A percentile compares a stretch with the other conserved stretches of the same genome.
phyloP scores from a whole-genome alignment of 2,329 filamentous ascomycete species.

The Cercospora sesami region DNA sequence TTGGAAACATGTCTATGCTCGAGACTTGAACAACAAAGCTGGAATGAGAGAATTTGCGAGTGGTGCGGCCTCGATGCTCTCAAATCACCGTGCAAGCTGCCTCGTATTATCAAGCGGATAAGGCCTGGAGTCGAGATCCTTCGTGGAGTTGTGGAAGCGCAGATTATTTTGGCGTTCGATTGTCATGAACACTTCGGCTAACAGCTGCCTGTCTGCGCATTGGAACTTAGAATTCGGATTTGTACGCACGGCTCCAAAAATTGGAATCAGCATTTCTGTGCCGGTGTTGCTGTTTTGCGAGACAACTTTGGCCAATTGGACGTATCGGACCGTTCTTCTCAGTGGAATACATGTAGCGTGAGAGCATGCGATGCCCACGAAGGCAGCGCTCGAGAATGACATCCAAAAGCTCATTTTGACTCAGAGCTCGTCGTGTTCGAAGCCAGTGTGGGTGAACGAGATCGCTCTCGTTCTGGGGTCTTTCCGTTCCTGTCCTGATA shows the following conservation, averaged over 20 bases:
- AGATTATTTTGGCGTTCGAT: neutral
- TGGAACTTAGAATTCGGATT: too few species aligned
- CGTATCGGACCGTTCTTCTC: too few species aligned
- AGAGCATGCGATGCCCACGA: neutral
- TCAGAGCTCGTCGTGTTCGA: neutral
- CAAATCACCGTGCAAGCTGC: neutral
- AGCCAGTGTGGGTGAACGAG: neutral
- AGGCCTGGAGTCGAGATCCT: neutral
- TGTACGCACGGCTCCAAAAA: too few species aligned
- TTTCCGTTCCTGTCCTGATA: too few species aligned
- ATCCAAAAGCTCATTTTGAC: neutral
- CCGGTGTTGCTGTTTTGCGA: neutral
- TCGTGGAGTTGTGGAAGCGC: neutral
- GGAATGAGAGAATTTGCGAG: neutral
- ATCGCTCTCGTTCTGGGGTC: neutral
- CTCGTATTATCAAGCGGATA: neutral
- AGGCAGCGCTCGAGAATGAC: neutral
- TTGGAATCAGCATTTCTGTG: too few species aligned
- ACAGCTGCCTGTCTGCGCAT: too few species aligned
- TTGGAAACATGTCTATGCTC: neutral
- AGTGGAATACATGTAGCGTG: neutral
- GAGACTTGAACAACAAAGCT: neutral
- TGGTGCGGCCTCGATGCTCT: neutral
- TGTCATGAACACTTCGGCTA: neutral
- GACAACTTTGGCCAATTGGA: neutral